These are phyloP conservation scores for Carex myosuroides DNA, from an alignment of 176 grass and related monocot genomes.

Conservation along the genomic window DNA sequence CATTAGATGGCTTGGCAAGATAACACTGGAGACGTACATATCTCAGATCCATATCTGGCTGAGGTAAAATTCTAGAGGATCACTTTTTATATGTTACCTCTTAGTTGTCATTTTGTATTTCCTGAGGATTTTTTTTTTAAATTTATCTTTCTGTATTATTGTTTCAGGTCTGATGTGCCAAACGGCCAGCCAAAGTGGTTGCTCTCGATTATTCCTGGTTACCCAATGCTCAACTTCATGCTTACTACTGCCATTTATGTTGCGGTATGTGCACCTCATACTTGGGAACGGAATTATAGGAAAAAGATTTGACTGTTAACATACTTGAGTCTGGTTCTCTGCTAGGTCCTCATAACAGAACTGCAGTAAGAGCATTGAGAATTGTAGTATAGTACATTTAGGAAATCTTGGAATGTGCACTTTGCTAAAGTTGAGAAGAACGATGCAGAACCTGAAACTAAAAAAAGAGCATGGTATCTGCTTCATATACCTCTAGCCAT, in stretches of 20 bases:
- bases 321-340: neutral
- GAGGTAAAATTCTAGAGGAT: slow-evolving; percentile 38
- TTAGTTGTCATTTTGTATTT: neutral
- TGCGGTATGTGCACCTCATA: slow-evolving; percentile 42
- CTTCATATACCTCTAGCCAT: neutral
- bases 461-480: neutral
- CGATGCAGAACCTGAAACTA: neutral
- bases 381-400: neutral
- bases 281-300: neutral
- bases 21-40: slow-evolving; percentile 97
- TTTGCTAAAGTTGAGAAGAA: neutral
- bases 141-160: neutral
- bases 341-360: neutral
- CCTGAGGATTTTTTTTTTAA: neutral
- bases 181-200: slow-evolving; percentile 89
- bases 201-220: slow-evolving; percentile 73
- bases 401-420: neutral
- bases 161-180: slow-evolving; percentile 70
- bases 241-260: slow-evolving; percentile 93
- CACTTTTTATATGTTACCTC: slow-evolving; percentile 1
- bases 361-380: neutral
- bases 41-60: slow-evolving; percentile 99
- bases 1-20: slow-evolving; percentile 92
- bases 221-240: slow-evolving; percentile 97
- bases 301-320: neutral